These are phyloP conservation scores for Penicillium olsonii DNA, from an alignment of 2,329 filamentous ascomycete species.

Conservation along the genomic window DNA sequence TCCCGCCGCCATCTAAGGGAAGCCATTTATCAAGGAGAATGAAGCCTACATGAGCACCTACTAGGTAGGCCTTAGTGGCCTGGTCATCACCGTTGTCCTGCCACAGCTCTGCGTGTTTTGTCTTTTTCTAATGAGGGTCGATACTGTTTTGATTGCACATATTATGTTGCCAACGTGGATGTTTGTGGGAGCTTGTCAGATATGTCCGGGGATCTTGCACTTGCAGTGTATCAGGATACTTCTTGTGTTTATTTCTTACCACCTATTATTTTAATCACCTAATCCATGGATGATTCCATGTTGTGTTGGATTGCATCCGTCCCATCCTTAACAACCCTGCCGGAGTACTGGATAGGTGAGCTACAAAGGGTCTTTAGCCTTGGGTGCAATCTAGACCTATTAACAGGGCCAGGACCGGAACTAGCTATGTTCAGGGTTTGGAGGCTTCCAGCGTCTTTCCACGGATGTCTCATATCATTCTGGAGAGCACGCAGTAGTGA, in stretches of 20 bases:
- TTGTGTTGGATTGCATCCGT: background rate
- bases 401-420: too few species aligned
- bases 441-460: too few species aligned
- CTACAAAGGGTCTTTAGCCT: too few species aligned
- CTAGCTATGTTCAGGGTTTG: too few species aligned
- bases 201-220: background rate
- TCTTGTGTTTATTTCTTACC: background rate
- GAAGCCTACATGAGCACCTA: background rate
- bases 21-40: background rate
- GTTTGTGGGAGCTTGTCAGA: background rate
- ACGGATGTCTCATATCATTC: too few species aligned
- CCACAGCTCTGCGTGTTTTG: background rate
- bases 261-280: conserved; percentile 1
- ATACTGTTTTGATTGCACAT: background rate
- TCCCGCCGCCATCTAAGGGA: conserved; percentile 16
- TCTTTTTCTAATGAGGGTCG: background rate
- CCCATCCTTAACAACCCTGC: too few species aligned
- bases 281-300: background rate
- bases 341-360: too few species aligned
- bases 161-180: background rate
- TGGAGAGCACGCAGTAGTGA: too few species aligned
- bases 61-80: too few species aligned
- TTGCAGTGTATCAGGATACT: background rate
- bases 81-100: background rate
- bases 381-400: too few species aligned